Conservation (phyloP, 805 yeast genomes). For the Nakazawaea laoshanensis region DNA sequence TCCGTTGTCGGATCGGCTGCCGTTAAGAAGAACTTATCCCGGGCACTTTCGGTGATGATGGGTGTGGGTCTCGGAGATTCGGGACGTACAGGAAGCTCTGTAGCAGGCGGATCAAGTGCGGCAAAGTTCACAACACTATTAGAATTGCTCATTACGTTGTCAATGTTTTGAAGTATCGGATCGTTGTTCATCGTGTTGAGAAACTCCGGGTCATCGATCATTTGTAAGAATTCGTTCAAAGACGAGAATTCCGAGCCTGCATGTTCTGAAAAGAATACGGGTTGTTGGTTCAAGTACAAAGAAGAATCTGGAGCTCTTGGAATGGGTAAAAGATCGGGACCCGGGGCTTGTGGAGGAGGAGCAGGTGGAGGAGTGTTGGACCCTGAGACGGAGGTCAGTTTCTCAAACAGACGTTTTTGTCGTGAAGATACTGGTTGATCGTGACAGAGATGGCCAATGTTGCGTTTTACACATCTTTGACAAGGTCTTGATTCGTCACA, state of each 20-base stretch:
- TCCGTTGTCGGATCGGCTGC: slow-evolving; percentile 97
- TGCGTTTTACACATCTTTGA: slow-evolving; percentile 75
- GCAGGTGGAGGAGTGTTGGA: slow-evolving; percentile 2
- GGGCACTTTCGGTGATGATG: slow-evolving; percentile 61
- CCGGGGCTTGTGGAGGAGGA: slow-evolving; percentile 14
- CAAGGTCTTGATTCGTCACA: slow-evolving; percentile 79
- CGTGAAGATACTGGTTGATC: slow-evolving; percentile 52
- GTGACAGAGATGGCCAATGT: slow-evolving; percentile 81
- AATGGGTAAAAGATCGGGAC: background rate
- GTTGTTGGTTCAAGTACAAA: slow-evolving; percentile 45
- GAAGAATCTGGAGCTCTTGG: slow-evolving; percentile 3
- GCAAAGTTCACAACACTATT: slow-evolving; percentile 6
- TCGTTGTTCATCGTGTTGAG: slow-evolving; percentile 33
- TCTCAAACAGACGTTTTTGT: slow-evolving; percentile 15
- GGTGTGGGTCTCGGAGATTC: slow-evolving; percentile 13
- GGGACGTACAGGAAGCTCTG: background rate
- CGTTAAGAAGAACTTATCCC: slow-evolving; percentile 87
- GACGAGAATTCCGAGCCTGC: slow-evolving; percentile 91
- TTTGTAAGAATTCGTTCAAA: slow-evolving; percentile 77
- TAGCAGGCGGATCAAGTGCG: slow-evolving; percentile 1
- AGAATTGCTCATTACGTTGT: slow-evolving; percentile 14
- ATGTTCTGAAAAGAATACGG: slow-evolving; percentile 81
- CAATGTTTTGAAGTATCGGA: slow-evolving; percentile 26
- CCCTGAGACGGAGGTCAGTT: slow-evolving; percentile 1
- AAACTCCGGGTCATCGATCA: slow-evolving; percentile 81